A percentile compares a stretch with the other conserved stretches of the same genome.
Conservation (phyloP, 129 eudicot genomes). For the Mikania micrantha region DNA sequence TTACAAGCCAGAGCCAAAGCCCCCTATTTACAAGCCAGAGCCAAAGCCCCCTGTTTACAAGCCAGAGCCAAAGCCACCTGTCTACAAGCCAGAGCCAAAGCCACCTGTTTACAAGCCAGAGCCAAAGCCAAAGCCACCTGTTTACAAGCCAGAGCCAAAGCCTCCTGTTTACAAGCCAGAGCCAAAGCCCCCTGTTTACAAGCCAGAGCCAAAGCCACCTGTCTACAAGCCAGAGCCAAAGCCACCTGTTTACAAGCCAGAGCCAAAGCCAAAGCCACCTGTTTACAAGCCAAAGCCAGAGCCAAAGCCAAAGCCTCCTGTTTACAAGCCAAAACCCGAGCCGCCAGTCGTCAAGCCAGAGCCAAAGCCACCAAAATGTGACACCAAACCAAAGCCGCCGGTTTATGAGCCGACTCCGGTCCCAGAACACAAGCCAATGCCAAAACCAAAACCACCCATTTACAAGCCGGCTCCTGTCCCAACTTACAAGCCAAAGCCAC, state of each 20-base stretch:
- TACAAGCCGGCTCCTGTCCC: conserved; percentile 2
- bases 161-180: conserved; percentile 25
- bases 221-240: conserved; percentile 8
- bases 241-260: conserved; percentile 7
- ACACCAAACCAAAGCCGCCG: conserved; percentile 6
- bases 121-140: neutral
- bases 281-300: conserved; percentile 27
- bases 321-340: conserved; percentile 5
- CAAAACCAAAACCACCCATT: conserved; percentile 1
- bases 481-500: conserved; percentile 12
- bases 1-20: conserved; percentile 24
- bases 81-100: conserved; percentile 11
- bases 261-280: conserved; percentile 24
- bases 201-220: conserved; percentile 28
- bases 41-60: conserved; percentile 31
- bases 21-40: conserved; percentile 14
- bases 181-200: conserved; percentile 20
- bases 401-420: neutral
- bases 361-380: neutral
- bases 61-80: conserved; percentile 27
- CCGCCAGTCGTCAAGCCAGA: conserved; percentile 1
- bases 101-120: conserved; percentile 1
- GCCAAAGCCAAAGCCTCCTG: conserved; percentile 26
- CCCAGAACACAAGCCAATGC: neutral
- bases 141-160: neutral